phyloP scores from a whole-genome alignment of 1,139 yeast genomes.

The Kodamaea suecica region DNA sequence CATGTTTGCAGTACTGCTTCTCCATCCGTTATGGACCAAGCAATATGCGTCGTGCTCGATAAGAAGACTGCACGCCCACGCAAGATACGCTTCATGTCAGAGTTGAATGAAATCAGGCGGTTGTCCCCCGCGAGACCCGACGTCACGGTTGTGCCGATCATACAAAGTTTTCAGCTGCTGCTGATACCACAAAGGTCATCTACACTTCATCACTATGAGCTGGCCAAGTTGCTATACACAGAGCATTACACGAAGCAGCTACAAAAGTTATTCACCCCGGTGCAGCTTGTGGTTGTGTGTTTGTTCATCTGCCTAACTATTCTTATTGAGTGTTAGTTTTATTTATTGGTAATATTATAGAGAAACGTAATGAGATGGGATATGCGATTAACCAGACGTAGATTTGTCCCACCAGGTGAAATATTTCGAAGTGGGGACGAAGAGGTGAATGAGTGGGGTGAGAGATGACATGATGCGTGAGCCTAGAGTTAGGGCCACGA shows the following conservation, averaged over 20 bases:
- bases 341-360: background rate
- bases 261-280: background rate
- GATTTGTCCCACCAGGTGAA: no score
- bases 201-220: background rate
- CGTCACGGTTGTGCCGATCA: background rate
- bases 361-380: background rate
- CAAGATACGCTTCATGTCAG: constrained; percentile 1
- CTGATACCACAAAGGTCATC: constrained; percentile 1
- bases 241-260: background rate
- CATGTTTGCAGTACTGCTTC: no score
- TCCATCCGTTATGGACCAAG: no score
- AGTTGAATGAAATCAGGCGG: constrained; percentile 1
- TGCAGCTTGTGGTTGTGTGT: background rate
- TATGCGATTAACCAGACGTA: no score
- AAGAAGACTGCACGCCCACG: background rate
- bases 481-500: no score
- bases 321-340: background rate
- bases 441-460: no score
- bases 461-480: no score
- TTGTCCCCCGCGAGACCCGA: constrained; percentile 1
- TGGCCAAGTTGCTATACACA: background rate
- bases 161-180: background rate
- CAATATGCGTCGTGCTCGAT: no score
- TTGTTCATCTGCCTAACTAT: background rate
- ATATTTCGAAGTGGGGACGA: no score